Evolutionary conservation across 495 filamentous ascomycete genomes (phyloP), one percentile per base, ranked within the genome.

Genomic region (Penicillium manginii): DNA sequence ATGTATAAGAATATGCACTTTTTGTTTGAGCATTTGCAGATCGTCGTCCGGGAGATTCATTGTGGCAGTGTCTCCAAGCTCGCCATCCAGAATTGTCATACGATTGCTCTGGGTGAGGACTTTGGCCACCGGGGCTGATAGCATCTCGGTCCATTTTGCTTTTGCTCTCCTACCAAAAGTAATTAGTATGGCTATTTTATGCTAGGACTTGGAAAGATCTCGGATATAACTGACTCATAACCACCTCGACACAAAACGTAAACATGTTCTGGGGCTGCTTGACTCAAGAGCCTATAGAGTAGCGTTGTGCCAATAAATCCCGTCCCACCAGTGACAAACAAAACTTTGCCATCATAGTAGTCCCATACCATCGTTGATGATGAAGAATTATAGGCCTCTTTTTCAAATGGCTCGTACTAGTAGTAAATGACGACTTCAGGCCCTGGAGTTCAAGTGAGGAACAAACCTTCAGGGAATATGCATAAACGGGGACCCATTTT

Each of bases 241-340:
- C 67, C 67, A 32, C 67, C 67, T 21, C 67, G 64, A 52, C 64
- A 67, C 17, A 69, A 52, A 15, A 67, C 59, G 52, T 67, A 69
- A 10, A 69, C 50, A 37, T 61, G 61, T 33, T 65, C 50, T 23
- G 67, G 67, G 1, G 61, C 40, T 2, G 64, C 55, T 31, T 65
- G 51, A 23, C 54, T 62, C 35, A 69, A 47, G 19, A 67, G 59
- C n/a, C 67, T 56, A 6, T 58, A 67, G n/a, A 69, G 56, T 9
- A 69, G 45, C 2, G 61, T 42, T 4, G 67, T 69, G 7, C 67
- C 67, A 31, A 69, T 57, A 21, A 69, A 60, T 1, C 67, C 67
- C 2, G 67, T 67, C 1, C 67, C 67, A 0, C 64, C 64, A 0
- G 67, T 69, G 21, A 69, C 33, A 33, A 69, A 69, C 17, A 69